Base-by-base conservation (phyloP, 257 asterid genomes). In the Solanum clarkiae region DNA sequence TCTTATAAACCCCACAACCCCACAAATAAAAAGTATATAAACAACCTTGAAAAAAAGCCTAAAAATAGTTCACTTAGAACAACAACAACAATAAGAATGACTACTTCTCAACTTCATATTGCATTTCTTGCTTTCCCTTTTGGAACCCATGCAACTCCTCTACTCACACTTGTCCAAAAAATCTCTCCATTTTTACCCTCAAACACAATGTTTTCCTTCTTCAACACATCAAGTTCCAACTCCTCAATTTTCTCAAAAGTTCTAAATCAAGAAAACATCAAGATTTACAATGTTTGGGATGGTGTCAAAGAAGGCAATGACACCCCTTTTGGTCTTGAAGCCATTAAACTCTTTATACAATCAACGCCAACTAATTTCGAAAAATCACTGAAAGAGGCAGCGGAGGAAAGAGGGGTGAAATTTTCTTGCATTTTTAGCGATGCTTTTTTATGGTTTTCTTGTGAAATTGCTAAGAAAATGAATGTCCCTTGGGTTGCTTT, bases 71-170 rank as follows among this genome's bases (percentile, higher is more conserved):
- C 82, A 77, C 62, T 77, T 49, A 0, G 5, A 75, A 75, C 36
- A 77, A 24, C 16, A 62, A 49, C 0, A 47, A 75, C 4, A 22
- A 40, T 14, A 36, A 59, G 9, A 24, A 66, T 68, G 86, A 18
- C 18, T 9, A 49, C 40, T 49, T 6, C 85, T 29, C 84, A 89
- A 69, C 75, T 80, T 56, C 98, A 94, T n/a, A 75, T 95, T 5
- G 97, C 91, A 8, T 93, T 93, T 54, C 91, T 95, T 42, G 91
- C 98, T 17, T 95, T 95, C 87, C 98, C 98, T 5, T 94, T 94
- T 87, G 97, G 93, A 84, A 87, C 96, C 2, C 98, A 94, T 88
- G 95, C 97, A 7, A 90, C 91, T 2, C 93, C 95, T 0, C 84
- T 94, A 4, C 91, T 94, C 57, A 56, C 85, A 74, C 90, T 95